Base-by-base conservation (phyloP, 139 green algal species). In the Zygnema circumcarinatum region DNA sequence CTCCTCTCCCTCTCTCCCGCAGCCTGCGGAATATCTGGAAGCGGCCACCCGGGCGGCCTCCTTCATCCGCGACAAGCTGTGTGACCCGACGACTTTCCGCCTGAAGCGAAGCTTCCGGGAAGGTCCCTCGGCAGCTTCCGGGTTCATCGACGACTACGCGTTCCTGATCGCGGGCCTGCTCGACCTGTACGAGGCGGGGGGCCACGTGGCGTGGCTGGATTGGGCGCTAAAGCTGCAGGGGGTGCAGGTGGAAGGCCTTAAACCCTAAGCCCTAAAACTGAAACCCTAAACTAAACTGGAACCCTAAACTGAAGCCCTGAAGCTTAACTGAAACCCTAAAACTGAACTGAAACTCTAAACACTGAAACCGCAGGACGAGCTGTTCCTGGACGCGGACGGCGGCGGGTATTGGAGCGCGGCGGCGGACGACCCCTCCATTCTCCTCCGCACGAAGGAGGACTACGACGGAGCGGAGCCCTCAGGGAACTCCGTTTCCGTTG, bases 391-490 rank as follows among this genome's bases (percentile, higher is more conserved):
- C 67, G 56, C 79, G 0, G 47, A 88, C 22, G 74, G 53, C 29
- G 94, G 95, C 0, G 95, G 92, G 11, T 97, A 97, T 90, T 97
- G 92, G 86, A 90, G 89, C 82, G 93, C 87, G 0, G 85, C 90
- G 0, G 92, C 76, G 25, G 88, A 85, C 1, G 95, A 97, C 88
- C 76, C 88, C 0, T 87, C 56, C 42, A 93, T 96, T 76, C 76
- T 94, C 67, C 82, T 96, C 88, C 86, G 93, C 39, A 92, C 93
- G 88, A 96, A 96, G 88, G 94, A 96, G 85, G 95, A 97, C 56
- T 98, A 98, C 47, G 95, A 98, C 68, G 95, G 95, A 1, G 96
- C 96, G 0, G 96, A 98, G 88, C 96, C 96, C 2, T 92, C 94
- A 2, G 93, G 95, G 16, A 95, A 91, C 72, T 95, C 92, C 79